Evolutionary conservation across 2,329 filamentous ascomycete genomes (phyloP), one percentile per base, ranked within the genome.

Genomic region (Pseudocercospora crystallina): DNA sequence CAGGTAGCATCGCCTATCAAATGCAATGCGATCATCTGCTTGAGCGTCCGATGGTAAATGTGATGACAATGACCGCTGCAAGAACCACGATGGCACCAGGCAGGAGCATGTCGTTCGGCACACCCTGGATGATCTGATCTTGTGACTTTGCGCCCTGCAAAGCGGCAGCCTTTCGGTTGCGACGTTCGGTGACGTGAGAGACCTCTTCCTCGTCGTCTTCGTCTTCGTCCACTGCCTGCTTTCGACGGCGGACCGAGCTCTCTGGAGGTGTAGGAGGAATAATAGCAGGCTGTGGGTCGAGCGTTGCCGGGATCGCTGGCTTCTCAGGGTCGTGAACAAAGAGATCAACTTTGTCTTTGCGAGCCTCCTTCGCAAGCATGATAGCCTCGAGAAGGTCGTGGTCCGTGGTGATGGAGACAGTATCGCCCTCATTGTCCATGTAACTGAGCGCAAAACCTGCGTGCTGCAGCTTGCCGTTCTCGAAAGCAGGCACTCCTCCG

Each of bases 71-170:
- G 33, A 96, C 91, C 37, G 95, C 89, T 8, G 92, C 94, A 65
- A 99, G 74, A n/a, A 91, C 91, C 50, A 94, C 90, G 68, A 99
- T 92, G 14, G 94, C 94, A 59, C 94, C 94, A 0, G 94, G 94
- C 36, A 97, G 80, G 13, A 99, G 78, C 47, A 97, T 77, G 65
- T 99, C 94, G 66, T 99, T 99, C 8, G 94, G 90, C 31, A 99
- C 87, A 47, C 94, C 94, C 2, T 85, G 81, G 66, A 99, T 92
- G 51, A 96, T 76, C 71, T 95, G 89, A 53, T 92, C 84, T 51
- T 84, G 80, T 48, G 81, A 74, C 36, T 73, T 71, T 20, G 77
- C 71, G 43, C 78, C 75, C 58, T 77, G 76, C 40, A 73, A 63
- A 13, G 61, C 58, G 30, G 49, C 47, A 12, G 50, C 49, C 49